Base-by-base conservation (phyloP, 2,329 filamentous ascomycete species). In the Dactylonectria macrodidyma region DNA sequence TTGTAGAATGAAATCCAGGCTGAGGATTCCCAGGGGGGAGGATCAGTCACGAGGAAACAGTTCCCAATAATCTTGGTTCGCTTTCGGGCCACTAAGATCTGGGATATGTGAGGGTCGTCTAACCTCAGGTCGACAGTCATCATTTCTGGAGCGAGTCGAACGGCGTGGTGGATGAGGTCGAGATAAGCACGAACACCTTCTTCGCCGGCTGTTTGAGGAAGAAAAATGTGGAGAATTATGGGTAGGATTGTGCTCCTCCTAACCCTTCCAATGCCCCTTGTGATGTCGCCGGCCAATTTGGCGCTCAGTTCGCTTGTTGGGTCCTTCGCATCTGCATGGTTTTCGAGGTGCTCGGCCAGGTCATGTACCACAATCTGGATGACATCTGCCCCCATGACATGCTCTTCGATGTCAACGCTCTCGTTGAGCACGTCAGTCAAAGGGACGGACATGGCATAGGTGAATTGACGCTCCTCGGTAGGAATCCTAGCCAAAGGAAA, bases 321-420 rank as follows among this genome's bases (percentile, higher is more conserved):
- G 16, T 57, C 70, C 11, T 46, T 72, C 46, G 59, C 60, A 7
- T 71, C 67, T 8, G 59, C 67, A 26, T 68, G 41, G 10, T 62
- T 62, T n/a, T 73, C 69, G 5, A 61, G 67, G 44, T 66, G 54
- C 12, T 65, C 66, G 34, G 69, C 62, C 1, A 72, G 59, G 19
- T 69, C 71, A 33, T 70, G 75, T 68, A 91, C 81, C 14, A 87
- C 83, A 4, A 93, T 81, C 74, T 93, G 90, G 36, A 93, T 87
- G 6, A 90, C 91, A 77, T 93, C 91, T 3, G 87, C 88, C 4
- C 90, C 91, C n/a, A 87, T 87, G 66, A 92, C 90, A 22, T 92
- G 79, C 30, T 90, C 87, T 71, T 92, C 89, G 11, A 93, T 85
- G 65, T 93, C 88, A 22, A 91, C 74, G 2, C 85, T 80, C 11